Conservation (phyloP, 345 rosid species). For the Citrus reticulata region DNA sequence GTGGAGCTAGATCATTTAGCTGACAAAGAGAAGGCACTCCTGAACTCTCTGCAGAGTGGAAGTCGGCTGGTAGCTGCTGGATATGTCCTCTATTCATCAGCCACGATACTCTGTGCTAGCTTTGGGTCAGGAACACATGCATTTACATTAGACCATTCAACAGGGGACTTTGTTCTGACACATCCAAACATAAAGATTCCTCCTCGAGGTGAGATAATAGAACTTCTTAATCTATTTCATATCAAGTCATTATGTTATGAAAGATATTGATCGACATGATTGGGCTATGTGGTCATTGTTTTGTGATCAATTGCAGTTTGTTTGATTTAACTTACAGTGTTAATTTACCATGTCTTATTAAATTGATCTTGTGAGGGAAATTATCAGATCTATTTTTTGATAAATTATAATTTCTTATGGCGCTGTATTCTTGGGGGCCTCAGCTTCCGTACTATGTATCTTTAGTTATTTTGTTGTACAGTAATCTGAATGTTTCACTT, state of each 20-base stretch:
- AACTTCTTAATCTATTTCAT: not conserved
- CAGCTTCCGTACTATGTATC: not conserved
- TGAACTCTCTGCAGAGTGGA: conserved; percentile 86
- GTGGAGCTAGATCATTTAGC: conserved; percentile 78
- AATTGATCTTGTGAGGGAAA: not conserved
- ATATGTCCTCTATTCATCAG: conserved; percentile 88
- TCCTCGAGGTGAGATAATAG: conserved; percentile 52
- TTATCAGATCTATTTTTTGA: not conserved
- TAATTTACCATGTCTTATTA: not conserved
- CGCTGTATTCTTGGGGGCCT: not conserved
- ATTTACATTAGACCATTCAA: conserved; percentile 77
- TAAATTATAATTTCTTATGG: not conserved
- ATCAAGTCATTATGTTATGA: not conserved
- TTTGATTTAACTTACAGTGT: not conserved
- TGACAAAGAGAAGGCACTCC: conserved; percentile 55
- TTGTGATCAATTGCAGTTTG: not conserved
- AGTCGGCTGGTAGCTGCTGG: conserved; percentile 73
- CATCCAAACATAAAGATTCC: conserved; percentile 78
- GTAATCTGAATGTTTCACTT: not conserved
- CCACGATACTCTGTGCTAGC: conserved; percentile 74
- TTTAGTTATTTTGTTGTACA: not conserved
- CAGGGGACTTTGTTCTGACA: conserved; percentile 85
- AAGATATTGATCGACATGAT: not conserved
- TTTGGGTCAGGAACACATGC: conserved; percentile 96
- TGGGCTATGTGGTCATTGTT: not conserved